Base-by-base conservation (phyloP, 2,329 filamentous ascomycete species). In the Elsinoe perseae region DNA sequence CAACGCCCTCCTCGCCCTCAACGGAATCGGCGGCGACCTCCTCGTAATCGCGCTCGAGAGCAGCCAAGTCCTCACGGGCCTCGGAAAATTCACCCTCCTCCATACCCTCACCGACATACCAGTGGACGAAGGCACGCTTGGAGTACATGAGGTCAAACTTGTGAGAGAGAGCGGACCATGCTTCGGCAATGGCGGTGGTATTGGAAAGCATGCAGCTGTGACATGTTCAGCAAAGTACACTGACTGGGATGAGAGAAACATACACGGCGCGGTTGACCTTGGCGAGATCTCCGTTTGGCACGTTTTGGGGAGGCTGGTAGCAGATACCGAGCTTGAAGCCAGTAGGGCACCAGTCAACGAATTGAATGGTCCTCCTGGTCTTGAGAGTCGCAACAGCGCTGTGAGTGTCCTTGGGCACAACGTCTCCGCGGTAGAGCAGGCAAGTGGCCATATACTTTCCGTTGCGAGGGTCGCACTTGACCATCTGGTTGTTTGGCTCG, bases 71-170 rank as follows among this genome's bases (percentile, higher is more conserved):
- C 80, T 98, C 93, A 74, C 93, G 91, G 63, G 93, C 93, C 81
- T 98, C 93, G 57, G 89, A 95, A 84, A 98, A 98, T 78, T 98
- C 93, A 76, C 93, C 93, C 77, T 98, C 93, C 82, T 98, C 93
- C 93, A 98, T 98, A 84, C 93, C 93, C 82, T 97, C 93, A 79
- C 93, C 93, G 71, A 98, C 93, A 70, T 97, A 98, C 93, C 93
- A 98, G 80, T 98, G 93, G 63, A 98, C 93, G 78, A 98, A 98
- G 61, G 93, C 93, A 80, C 93, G 93, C 87, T 98, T 98, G 75
- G 89, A 95, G 85, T 97, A 96, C 93, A 98, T 98, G 73, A 98
- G 89, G 72, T 98, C 93, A 80, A 98, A 98, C 80, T 98, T 98
- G 83, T 86, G 83, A 61, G 90, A 95, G 63, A 98, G 84, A 64